Evolutionary conservation across 2,329 filamentous ascomycete genomes (phyloP), one percentile per base, ranked within the genome.

Genomic region (Zymoseptoria tritici): DNA sequence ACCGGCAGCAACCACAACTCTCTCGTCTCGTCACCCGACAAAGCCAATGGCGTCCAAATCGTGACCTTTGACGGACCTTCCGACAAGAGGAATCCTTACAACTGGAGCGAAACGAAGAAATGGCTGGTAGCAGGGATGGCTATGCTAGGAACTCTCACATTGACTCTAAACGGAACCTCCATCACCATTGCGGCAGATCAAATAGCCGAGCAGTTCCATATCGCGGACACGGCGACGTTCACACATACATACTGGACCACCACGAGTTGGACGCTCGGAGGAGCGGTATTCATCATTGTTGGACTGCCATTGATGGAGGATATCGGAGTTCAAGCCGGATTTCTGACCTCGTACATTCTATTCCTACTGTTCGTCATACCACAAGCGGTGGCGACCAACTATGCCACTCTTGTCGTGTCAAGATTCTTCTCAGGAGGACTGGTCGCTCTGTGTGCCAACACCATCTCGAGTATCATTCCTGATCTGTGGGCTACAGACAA

Each of bases 1-100:
- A 53, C 51, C 21, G 51, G 51, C 3, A 53, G 51, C 11, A 53
- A 53, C 13, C 26, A 53, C 26, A 22, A 22, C 4, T 60, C 57
- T 11, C 42, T 58, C 11, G 51, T 46, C 20, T 55, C 57, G 31
- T 61, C 63, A 16, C 61, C 55, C 19, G 57, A 60, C 13, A 57
- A 61, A 29, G 31, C 50, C 74, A 2, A 58, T 19, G 55, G 60
- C 29, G 46, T 62, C 22, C 57, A 66, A 21, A 78, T 73, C 60
- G 83, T 85, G 2, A 71, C 11, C 72, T 76, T 52, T 82, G 78
- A 63, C 76, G 72, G 64, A 79, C 83, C 83, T 76, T 81, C 69
- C 36, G 73, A 75, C 58, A 66, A 69, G 5, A 67, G 61, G 22
- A 73, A 73, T 36, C 73, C 73, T 11, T 65, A 64, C 64, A 74